These are phyloP conservation scores for Fusarium sp. DNA, from an alignment of 2,329 filamentous ascomycete genomes.

Conservation along the genomic window DNA sequence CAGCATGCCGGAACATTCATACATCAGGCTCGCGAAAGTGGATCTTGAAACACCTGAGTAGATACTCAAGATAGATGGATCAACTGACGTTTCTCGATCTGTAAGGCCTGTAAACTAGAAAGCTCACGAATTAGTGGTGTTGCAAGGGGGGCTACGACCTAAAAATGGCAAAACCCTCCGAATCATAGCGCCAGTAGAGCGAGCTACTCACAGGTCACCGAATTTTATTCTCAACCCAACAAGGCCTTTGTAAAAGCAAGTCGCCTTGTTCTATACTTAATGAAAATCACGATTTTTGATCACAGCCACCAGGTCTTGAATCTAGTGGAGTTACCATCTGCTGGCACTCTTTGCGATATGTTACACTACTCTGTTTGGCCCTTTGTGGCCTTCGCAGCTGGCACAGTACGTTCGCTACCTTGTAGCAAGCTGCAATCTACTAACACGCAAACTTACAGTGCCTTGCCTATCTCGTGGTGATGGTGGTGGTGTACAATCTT, in stretches of 20 bases:
- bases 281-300: background rate
- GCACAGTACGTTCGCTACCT: background rate
- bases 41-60: background rate
- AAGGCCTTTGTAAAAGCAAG: background rate
- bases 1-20: background rate
- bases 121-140: background rate
- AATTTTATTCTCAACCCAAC: rapidly evolving
- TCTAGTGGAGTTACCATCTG: rapidly evolving
- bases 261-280: background rate
- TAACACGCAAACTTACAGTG: background rate
- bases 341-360: background rate
- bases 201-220: background rate
- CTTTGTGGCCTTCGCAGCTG: background rate
- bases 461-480: background rate
- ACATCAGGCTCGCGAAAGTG: background rate
- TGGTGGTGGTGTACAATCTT: background rate
- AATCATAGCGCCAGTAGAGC: background rate
- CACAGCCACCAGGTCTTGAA: no score
- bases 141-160: no score
- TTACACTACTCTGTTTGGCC: background rate
- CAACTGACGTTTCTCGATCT: background rate
- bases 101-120: no score
- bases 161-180: background rate
- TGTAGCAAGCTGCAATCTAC: rapidly evolving
- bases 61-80: background rate